Conservation (phyloP, 192 early-diverging fungal genomes). For the Coemansia asiatica region DNA sequence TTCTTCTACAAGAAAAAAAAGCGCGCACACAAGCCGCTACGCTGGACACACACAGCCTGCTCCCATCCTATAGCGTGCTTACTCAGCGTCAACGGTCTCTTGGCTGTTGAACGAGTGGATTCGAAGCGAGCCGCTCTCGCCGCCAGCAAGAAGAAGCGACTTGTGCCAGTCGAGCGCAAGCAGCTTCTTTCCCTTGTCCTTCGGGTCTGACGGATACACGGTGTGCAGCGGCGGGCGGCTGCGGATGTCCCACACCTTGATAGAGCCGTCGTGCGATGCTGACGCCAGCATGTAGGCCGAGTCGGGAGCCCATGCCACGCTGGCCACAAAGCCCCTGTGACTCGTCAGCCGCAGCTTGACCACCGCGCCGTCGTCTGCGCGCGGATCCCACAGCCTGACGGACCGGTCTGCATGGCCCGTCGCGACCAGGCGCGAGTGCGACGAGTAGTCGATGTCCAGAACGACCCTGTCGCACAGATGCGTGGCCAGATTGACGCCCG, state of each 20-base stretch:
- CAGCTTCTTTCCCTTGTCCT: conserved; percentile 53
- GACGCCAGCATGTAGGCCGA: conserved; percentile 73
- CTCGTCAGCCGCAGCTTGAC: conserved; percentile 76
- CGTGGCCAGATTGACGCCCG: conserved; percentile 68
- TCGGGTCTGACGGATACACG: conserved; percentile 44
- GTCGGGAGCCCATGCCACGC: conserved; percentile 80
- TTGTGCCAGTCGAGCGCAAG: conserved; percentile 53
- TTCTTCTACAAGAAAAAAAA: background rate
- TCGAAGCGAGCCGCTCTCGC: conserved; percentile 51
- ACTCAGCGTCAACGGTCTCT: conserved; percentile 12
- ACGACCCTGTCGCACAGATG: conserved; percentile 91
- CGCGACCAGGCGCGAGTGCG: conserved; percentile 68
- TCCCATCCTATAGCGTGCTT: background rate
- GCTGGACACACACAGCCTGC: too few species aligned
- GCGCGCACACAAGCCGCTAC: too few species aligned
- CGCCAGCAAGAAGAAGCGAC: conserved; percentile 48
- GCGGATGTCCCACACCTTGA: conserved; percentile 95
- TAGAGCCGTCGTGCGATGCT: conserved; percentile 82
- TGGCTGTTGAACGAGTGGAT: conserved; percentile 50
- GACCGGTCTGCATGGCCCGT: conserved; percentile 85
- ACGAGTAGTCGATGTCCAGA: conserved; percentile 71
- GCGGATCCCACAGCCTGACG: conserved; percentile 89
- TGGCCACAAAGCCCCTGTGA: conserved; percentile 83
- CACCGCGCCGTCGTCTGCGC: conserved; percentile 68
- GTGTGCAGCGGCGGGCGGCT: conserved; percentile 83